Conservation (phyloP, 1,139 yeast genomes). For the Hansenula sp. region DNA sequence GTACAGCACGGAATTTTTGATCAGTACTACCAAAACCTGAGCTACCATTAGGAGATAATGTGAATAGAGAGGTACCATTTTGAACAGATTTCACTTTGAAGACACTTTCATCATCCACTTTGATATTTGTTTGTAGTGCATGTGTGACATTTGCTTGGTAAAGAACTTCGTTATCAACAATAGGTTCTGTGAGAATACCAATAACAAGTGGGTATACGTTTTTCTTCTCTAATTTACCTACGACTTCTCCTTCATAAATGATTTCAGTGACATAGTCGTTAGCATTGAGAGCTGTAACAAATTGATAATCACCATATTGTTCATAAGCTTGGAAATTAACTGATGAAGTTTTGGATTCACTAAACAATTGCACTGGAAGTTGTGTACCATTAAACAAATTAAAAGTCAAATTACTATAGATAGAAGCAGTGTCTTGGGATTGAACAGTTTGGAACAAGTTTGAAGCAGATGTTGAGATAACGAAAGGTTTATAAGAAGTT, state of each 20-base stretch:
- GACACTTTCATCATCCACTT: constrained; percentile 13
- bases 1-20: constrained; percentile 27
- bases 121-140: constrained; percentile 14
- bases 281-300: constrained; percentile 13
- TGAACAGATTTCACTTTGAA: constrained; percentile 28
- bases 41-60: constrained; percentile 44
- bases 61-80: constrained; percentile 45
- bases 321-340: constrained; percentile 16
- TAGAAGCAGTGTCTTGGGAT: constrained; percentile 6
- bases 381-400: constrained; percentile 17
- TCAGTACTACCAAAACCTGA: constrained; percentile 46
- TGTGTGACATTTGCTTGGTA: constrained; percentile 15
- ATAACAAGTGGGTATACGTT: constrained; percentile 16
- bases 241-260: constrained; percentile 5
- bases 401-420: constrained; percentile 13
- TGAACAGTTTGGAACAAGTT: constrained; percentile 18
- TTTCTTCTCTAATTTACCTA: constrained; percentile 5
- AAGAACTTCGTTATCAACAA: constrained; percentile 9
- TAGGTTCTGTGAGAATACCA: constrained; percentile 10
- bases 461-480: constrained; percentile 5
- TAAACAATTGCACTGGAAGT: too few relatives aligned
- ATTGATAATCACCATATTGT: constrained; percentile 17
- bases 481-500: constrained; percentile 11
- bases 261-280: constrained; percentile 8
- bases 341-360: too few relatives aligned